Evolutionary conservation across 1,284 basidiomycete genomes (phyloP).

Genomic region (Trametes sp.): DNA sequence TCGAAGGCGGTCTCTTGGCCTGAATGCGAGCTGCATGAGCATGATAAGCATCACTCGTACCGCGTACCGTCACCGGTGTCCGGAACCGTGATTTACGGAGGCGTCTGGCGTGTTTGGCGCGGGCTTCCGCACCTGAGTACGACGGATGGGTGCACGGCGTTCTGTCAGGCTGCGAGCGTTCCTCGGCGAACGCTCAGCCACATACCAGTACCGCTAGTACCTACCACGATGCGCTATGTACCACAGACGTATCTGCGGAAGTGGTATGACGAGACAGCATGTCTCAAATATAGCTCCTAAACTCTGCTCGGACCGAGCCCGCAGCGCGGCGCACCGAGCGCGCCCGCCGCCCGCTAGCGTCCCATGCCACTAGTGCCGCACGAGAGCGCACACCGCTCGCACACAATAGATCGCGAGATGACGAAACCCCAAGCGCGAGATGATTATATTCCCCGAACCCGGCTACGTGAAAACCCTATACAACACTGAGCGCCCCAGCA

Average conservation of each 20-base stretch:
- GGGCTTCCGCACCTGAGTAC: not conserved
- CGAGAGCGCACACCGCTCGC: conserved; percentile 10
- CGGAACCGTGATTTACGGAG: not conserved
- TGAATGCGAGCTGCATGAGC: not conserved
- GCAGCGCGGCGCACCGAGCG: not conserved
- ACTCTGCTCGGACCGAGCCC: conserved; percentile 8
- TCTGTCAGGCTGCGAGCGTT: not conserved
- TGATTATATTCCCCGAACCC: not conserved
- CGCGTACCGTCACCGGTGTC: not conserved
- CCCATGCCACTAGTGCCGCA: conserved; percentile 9
- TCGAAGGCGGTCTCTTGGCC: not conserved
- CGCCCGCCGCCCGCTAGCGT: not conserved
- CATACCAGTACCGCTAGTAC: no score
- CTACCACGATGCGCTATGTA: no score
- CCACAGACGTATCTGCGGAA: no score
- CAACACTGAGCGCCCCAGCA: no score
- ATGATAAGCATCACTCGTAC: not conserved
- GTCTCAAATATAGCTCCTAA: no score
- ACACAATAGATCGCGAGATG: conserved; percentile 14
- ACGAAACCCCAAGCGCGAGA: conserved; percentile 3
- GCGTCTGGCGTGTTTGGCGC: not conserved
- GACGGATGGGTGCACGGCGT: not conserved
- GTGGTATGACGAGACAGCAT: no score
- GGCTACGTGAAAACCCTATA: not conserved
- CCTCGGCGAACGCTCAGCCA: not conserved